Percentiles rank a stretch among this genome's conserved stretches.
Conservation (phyloP, 2,329 filamentous ascomycete species). For the Daldinia sp. region DNA sequence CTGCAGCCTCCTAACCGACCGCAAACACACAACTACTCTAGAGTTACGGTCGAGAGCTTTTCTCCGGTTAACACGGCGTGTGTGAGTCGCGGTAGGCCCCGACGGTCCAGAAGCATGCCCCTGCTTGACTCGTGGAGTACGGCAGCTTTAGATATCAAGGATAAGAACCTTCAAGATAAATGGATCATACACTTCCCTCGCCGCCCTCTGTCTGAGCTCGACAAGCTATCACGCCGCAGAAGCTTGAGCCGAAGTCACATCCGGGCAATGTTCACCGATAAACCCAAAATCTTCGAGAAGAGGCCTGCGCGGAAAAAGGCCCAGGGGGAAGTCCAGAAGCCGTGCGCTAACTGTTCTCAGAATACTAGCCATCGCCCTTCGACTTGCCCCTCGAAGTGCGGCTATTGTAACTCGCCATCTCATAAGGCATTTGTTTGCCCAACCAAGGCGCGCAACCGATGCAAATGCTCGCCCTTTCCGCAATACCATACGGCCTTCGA, state of each 20-base stretch:
- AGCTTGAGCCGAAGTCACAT: constrained; percentile 50
- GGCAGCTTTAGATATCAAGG: constrained; percentile 5
- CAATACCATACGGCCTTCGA: constrained; percentile 47
- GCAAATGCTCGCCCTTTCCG: constrained; percentile 52
- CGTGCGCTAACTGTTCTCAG: constrained; percentile 47
- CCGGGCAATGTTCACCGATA: constrained; percentile 47
- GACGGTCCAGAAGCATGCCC: constrained; percentile 36
- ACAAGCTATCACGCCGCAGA: constrained; percentile 46
- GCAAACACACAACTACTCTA: not conserved
- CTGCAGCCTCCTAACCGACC: not conserved
- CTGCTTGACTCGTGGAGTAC: constrained; percentile 25
- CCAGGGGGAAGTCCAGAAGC: not conserved
- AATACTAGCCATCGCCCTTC: constrained; percentile 37
- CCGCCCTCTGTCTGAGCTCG: constrained; percentile 43
- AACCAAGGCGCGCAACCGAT: constrained; percentile 47
- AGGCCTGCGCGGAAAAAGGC: not conserved
- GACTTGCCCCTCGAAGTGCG: constrained; percentile 45
- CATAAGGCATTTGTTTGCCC: constrained; percentile 46
- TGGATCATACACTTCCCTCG: constrained; percentile 39
- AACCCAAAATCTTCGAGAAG: constrained; percentile 35
- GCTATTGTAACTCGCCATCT: constrained; percentile 46
- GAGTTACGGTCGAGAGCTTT: not conserved
- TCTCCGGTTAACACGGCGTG: not conserved
- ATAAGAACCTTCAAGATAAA: not conserved
- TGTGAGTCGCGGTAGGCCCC: constrained; percentile 15